Percentiles rank a stretch among this genome's conserved stretches.
Conservation (phyloP, 2,329 filamentous ascomycete genomes). For the Penicillium brasilianum region DNA sequence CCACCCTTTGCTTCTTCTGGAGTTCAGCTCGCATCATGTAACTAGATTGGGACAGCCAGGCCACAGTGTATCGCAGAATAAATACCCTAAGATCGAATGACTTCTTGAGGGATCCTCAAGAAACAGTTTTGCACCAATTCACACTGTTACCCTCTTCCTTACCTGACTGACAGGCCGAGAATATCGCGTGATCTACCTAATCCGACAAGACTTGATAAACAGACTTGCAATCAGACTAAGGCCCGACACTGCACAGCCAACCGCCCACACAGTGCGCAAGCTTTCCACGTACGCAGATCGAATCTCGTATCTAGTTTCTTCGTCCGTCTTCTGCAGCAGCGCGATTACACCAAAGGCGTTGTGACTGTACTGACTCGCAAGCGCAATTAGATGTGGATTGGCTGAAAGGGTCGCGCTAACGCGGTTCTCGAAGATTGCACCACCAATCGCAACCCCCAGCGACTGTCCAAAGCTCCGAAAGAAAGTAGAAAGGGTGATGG, state of each 20-base stretch:
- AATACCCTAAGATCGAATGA: not conserved
- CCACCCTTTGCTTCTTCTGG: not conserved
- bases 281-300: not conserved
- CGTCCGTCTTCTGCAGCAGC: not conserved
- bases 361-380: not conserved
- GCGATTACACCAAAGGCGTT: not conserved
- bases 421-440: slow-evolving; percentile 11
- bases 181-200: no score
- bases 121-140: not conserved
- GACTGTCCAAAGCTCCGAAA: slow-evolving; percentile 12
- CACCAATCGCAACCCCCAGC: slow-evolving; percentile 15
- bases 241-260: no score
- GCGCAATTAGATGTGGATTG: not conserved
- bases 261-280: not conserved
- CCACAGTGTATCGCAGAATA: not conserved
- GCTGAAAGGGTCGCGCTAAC: not conserved
- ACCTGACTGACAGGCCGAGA: not conserved
- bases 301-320: not conserved
- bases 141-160: not conserved
- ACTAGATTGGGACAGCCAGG: not conserved
- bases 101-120: not conserved
- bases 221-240: no score
- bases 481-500: slow-evolving; percentile 13
- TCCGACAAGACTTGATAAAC: no score
- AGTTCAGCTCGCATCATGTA: not conserved